phyloP scores from a whole-genome alignment of 768 basidiomycete genomes.

The Rhizopogon sp. region DNA sequence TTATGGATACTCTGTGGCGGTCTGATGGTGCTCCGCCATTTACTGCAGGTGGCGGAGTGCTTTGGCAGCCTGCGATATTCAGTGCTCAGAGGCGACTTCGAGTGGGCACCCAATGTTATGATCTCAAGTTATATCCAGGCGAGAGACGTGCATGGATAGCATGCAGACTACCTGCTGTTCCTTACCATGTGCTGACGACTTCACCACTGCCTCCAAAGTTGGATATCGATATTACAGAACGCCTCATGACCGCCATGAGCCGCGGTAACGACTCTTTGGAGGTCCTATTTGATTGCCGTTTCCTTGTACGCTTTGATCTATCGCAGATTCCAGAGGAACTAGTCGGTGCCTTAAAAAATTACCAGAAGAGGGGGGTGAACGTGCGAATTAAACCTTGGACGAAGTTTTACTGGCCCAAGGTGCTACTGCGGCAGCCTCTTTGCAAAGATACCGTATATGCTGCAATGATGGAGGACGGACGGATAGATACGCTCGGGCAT shows the following conservation, averaged over 20 bases:
- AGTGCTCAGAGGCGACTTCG: conserved; percentile 14
- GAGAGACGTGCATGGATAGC: conserved; percentile 55
- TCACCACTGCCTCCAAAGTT: conserved; percentile 22
- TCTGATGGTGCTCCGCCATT: conserved; percentile 31
- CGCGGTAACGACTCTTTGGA: conserved; percentile 22
- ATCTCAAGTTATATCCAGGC: conserved; percentile 6
- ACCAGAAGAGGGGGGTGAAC: conserved; percentile 18
- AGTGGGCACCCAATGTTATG: conserved; percentile 14
- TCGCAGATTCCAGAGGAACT: conserved; percentile 37
- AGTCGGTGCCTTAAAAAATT: conserved; percentile 18
- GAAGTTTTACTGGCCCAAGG: conserved; percentile 45
- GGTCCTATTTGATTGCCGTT: conserved; percentile 64
- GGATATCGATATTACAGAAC: conserved; percentile 39
- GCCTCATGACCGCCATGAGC: conserved; percentile 9
- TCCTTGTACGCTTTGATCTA: conserved; percentile 45
- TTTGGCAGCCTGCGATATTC: conserved; percentile 54
- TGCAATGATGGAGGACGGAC: conserved; percentile 6
- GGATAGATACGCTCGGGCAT: conserved; percentile 3
- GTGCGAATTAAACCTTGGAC: conserved; percentile 32
- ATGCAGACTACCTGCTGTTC: conserved; percentile 47
- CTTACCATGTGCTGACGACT: conserved; percentile 24
- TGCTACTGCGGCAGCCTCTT: conserved; percentile 26
- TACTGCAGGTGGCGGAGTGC: conserved; percentile 55
- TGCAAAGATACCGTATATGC: conserved; percentile 20
- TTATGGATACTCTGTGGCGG: conserved; percentile 46